Evolutionary conservation across 2,329 filamentous ascomycete genomes (phyloP), one percentile per base, ranked within the genome.

Genomic region (Ceratocystiopsis brevicomis): DNA sequence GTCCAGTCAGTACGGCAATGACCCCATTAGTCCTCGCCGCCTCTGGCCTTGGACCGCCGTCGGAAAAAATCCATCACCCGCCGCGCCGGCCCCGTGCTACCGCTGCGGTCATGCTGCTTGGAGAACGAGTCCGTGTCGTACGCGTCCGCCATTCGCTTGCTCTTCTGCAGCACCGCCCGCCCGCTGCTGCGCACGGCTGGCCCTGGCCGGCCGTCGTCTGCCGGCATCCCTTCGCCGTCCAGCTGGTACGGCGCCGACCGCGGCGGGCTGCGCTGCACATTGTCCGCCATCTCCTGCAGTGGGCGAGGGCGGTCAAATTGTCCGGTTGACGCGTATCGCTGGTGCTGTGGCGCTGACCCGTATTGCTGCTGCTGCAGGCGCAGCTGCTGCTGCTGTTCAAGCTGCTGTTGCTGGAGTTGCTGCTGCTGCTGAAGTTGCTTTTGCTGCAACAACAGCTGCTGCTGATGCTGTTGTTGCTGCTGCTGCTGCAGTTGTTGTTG

Each of bases 11-110:
- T 9, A 8, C 25, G 25, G 25, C 25, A 9, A 30, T 10, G 33
- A 15, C 33, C 33, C 33, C 33, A 34, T 63, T 68, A 67, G 53
- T 67, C 61, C 47, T 76, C 71, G 35, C 69, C 69, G 44, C 69
- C 73, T 55, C 81, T 69, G 52, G 78, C 83, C 63, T 80, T 85
- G 44, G 82, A 84, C 57, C 87, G 74, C 58, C 87, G 73, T 53
- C 90, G 73, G 67, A 98, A 98, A 61, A 96, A 94, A 63, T 98
- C 88, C 87, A 98, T 96, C 36, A 98, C 90, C 56, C 85, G 78
- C 58, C 87, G 80, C 14, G 87, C 86, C 3, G 86, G 82, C 45
- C 84, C 84, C 50, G 78, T 88, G 59, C 82, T 92, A 38, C 88
- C 88, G 32, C 78, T 78, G 54, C 86, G 78, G 42, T 78, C 73